A percentile compares a stretch with the other conserved stretches of the same genome.
phyloP scores from a whole-genome alignment of 208 protist species.

The Herpetomonas tarakana region DNA sequence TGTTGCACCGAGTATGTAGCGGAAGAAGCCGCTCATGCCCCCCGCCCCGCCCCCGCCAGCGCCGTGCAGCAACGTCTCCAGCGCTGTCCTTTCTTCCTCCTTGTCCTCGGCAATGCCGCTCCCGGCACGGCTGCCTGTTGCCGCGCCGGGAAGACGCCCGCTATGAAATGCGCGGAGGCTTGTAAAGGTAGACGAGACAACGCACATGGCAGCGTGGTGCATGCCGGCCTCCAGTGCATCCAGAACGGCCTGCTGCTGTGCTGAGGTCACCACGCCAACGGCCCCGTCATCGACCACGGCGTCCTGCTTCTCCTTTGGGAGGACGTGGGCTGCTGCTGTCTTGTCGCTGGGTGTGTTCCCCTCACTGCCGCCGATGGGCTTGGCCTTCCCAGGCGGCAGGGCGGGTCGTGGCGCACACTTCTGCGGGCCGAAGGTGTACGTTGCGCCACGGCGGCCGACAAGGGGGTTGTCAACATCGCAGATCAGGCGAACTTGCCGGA shows the following conservation, averaged over 20 bases:
- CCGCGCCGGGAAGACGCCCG: not conserved
- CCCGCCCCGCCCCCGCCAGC: constrained; percentile 65
- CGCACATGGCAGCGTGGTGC: constrained; percentile 34
- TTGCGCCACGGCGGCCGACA: constrained; percentile 59
- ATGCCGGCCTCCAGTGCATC: constrained; percentile 50
- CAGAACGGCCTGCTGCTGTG: constrained; percentile 28
- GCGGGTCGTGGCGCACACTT: constrained; percentile 47
- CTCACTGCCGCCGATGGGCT: not conserved
- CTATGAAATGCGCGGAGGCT: constrained; percentile 4
- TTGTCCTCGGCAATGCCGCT: not conserved
- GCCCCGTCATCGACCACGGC: constrained; percentile 25
- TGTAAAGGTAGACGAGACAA: constrained; percentile 31
- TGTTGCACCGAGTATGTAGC: constrained; percentile 38
- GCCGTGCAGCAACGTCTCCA: constrained; percentile 27
- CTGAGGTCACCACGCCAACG: constrained; percentile 33
- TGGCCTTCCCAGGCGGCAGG: not conserved
- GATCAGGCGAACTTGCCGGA: constrained; percentile 47
- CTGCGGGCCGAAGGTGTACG: constrained; percentile 71
- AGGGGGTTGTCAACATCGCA: constrained; percentile 78
- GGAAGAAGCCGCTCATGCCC: constrained; percentile 80
- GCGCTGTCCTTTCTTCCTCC: constrained; percentile 8
- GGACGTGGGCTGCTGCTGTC: not conserved
- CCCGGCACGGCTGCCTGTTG: no score
- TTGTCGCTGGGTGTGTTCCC: not conserved
- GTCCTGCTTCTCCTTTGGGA: not conserved